Percentiles rank a stretch among this genome's conserved stretches.
Evolutionary conservation across 371 early-diverging fungal species (phyloP).

Genomic region (Entomophthora muscae): DNA sequence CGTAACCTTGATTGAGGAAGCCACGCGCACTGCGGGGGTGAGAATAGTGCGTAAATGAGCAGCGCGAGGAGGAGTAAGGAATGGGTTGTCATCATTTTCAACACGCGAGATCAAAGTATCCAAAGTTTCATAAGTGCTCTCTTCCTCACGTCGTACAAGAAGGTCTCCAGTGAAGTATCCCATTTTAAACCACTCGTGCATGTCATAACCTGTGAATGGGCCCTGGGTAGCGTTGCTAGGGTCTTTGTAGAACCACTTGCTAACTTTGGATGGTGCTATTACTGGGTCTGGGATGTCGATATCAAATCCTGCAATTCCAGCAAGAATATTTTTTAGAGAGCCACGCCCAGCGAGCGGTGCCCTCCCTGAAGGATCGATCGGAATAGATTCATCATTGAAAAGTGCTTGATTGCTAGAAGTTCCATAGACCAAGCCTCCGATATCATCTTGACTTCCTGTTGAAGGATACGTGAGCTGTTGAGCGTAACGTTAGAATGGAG

Average conservation of each 20-base stretch:
- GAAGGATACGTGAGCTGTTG: too few relatives aligned
- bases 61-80: slow-evolving; percentile 23
- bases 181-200: slow-evolving; percentile 74
- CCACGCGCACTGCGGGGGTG: slow-evolving; percentile 6
- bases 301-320: neutral
- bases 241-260: slow-evolving; percentile 33
- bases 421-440: neutral
- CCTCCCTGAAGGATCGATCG: neutral
- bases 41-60: slow-evolving; percentile 8
- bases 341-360: neutral
- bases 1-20: slow-evolving; percentile 11
- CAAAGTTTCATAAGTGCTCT: slow-evolving; percentile 44
- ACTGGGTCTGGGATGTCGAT: neutral
- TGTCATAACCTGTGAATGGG: slow-evolving; percentile 58
- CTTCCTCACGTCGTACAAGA: slow-evolving; percentile 52
- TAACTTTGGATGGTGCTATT: neutral
- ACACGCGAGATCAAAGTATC: slow-evolving; percentile 34
- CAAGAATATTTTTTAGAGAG: neutral
- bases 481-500: too few relatives aligned
- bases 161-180: slow-evolving; percentile 58
- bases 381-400: neutral
- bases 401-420: neutral
- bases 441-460: neutral
- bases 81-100: slow-evolving; percentile 41
- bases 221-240: slow-evolving; percentile 28